phyloP scores from a whole-genome alignment of 768 basidiomycete species.

The Lanmaoa rubissima region DNA sequence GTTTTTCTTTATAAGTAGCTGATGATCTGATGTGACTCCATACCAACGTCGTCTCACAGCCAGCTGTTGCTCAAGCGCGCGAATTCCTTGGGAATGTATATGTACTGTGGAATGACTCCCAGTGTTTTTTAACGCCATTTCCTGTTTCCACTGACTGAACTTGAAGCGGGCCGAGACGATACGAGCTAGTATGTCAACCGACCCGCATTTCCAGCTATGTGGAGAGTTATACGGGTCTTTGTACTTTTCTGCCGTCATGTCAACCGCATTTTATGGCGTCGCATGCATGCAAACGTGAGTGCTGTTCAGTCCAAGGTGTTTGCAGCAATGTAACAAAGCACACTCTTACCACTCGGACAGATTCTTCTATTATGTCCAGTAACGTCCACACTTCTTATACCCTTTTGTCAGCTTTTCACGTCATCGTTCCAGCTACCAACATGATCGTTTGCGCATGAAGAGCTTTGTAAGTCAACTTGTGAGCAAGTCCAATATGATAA shows the following conservation, averaged over 20 bases:
- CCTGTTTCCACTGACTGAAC: background rate
- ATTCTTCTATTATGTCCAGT: slow-evolving; percentile 15
- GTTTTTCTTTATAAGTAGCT: too few relatives aligned
- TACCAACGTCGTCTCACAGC: too few relatives aligned
- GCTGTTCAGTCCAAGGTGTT: background rate
- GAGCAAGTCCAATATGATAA: background rate
- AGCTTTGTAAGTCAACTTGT: slow-evolving; percentile 3
- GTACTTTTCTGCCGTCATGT: slow-evolving; percentile 1
- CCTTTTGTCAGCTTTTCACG: background rate
- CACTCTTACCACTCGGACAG: background rate
- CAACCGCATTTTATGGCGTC: slow-evolving; percentile 4
- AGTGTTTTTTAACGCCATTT: too few relatives aligned
- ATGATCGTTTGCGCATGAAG: slow-evolving; percentile 3
- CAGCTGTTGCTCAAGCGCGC: too few relatives aligned
- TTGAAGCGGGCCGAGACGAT: background rate
- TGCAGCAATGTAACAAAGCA: background rate
- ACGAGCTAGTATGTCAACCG: background rate
- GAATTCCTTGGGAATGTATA: too few relatives aligned
- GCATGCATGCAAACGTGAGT: slow-evolving; percentile 15
- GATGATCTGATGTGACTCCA: too few relatives aligned
- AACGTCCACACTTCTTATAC: background rate
- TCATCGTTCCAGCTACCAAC: slow-evolving; percentile 3
- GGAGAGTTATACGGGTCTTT: background rate
- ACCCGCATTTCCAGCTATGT: background rate
- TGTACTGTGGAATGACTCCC: too few relatives aligned